Conservation (phyloP, 306 rosid species). For the Dryas alaskensis region DNA sequence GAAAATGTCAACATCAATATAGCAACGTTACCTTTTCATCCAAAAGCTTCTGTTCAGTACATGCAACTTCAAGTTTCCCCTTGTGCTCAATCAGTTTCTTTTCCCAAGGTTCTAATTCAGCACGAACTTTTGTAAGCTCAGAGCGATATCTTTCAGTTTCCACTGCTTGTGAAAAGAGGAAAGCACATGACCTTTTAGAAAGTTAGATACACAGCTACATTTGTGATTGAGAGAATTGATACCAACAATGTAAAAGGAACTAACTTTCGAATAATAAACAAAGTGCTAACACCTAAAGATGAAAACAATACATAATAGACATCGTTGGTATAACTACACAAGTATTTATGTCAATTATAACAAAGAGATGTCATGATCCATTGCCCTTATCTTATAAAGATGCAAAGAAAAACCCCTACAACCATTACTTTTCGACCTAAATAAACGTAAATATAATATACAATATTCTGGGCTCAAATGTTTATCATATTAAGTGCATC, state of each 20-base stretch:
- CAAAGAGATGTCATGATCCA: not conserved
- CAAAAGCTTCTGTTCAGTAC: slow-evolving; percentile 67
- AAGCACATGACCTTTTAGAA: not conserved
- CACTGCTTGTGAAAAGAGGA: slow-evolving; percentile 49
- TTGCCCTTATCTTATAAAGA: not conserved
- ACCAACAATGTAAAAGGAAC: not conserved
- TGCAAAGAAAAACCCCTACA: not conserved
- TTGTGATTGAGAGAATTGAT: not conserved
- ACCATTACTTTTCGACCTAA: not conserved
- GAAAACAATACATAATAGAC: not conserved
- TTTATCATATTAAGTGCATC: slow-evolving; percentile 1
- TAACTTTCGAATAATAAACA: too few species aligned
- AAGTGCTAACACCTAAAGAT: not conserved
- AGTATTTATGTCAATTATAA: not conserved
- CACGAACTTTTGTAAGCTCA: slow-evolving; percentile 79
- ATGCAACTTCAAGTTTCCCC: slow-evolving; percentile 87
- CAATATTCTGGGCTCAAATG: not conserved
- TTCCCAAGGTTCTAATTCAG: slow-evolving; percentile 96
- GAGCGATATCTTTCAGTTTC: slow-evolving; percentile 79
- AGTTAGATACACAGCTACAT: not conserved
- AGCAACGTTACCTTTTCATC: slow-evolving; percentile 65
- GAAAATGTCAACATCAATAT: not conserved
- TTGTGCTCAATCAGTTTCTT: slow-evolving; percentile 80
- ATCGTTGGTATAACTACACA: not conserved
- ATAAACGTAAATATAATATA: not conserved